A percentile compares a stretch with the other conserved stretches of the same genome.
Evolutionary conservation across 345 rosid genomes (phyloP).

Genomic region (Salix caprea): DNA sequence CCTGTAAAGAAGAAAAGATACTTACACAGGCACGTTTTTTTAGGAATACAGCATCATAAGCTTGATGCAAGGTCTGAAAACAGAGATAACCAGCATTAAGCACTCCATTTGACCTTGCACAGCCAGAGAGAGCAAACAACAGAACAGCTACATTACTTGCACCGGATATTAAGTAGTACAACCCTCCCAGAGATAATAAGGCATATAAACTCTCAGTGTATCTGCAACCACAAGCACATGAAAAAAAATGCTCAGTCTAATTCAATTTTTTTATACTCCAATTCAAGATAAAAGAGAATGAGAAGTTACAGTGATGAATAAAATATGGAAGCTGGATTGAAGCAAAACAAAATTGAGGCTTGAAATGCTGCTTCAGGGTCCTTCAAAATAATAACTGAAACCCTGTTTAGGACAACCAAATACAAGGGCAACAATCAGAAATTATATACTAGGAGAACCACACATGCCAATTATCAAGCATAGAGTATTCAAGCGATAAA

Average conservation of each 20-base stretch:
- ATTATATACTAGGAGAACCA: not conserved
- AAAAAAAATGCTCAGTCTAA: not conserved
- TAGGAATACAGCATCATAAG: constrained; percentile 50
- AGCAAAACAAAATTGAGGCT: constrained; percentile 76
- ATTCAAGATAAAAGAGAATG: constrained; percentile 4
- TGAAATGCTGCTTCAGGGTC: constrained; percentile 59
- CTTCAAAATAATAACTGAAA: constrained; percentile 63
- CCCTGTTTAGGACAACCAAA: constrained; percentile 42
- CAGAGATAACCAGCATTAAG: constrained; percentile 89
- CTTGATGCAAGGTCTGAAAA: constrained; percentile 77
- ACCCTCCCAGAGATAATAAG: constrained; percentile 71
- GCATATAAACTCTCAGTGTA: constrained; percentile 85
- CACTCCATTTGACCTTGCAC: constrained; percentile 94
- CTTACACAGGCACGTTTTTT: constrained; percentile 54
- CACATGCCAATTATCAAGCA: not conserved
- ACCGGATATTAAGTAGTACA: constrained; percentile 61
- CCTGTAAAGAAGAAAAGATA: constrained; percentile 12
- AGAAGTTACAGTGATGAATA: constrained; percentile 69
- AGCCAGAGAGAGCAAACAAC: constrained; percentile 78
- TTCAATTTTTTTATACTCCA: not conserved
- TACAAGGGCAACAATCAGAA: constrained; percentile 19
- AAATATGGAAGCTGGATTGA: constrained; percentile 87
- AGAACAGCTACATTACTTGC: constrained; percentile 53
- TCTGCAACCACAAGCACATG: constrained; percentile 41
- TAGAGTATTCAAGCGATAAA: not conserved